Percentiles rank a stretch among this genome's conserved stretches.
phyloP scores from a whole-genome alignment of 495 filamentous ascomycete genomes.

The Acidiella bohemica region DNA sequence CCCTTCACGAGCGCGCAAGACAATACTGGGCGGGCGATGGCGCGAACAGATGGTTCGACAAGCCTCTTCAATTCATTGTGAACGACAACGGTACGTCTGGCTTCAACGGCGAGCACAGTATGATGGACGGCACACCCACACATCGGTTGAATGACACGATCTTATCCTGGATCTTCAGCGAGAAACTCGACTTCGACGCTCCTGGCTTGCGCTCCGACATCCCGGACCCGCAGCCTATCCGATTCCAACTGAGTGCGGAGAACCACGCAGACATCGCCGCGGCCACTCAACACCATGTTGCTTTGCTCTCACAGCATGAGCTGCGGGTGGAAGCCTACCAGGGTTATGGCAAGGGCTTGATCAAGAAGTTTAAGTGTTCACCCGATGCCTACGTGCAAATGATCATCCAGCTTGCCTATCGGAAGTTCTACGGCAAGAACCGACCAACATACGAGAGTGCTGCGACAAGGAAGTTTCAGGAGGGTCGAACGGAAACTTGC shows the following conservation, averaged over 20 bases:
- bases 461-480: constrained; percentile 84
- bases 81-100: constrained; percentile 97
- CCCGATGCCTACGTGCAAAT: constrained; percentile 98
- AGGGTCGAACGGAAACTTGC: constrained; percentile 92
- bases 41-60: constrained; percentile 94
- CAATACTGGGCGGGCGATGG: constrained; percentile 99
- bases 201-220: constrained; percentile 65
- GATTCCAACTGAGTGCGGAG: constrained; percentile 61
- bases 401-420: constrained; percentile 97
- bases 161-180: constrained; percentile 76
- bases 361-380: constrained; percentile 99
- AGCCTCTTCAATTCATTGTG: constrained; percentile 93
- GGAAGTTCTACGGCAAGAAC: constrained; percentile 98
- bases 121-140: constrained; percentile 99
- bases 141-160: constrained; percentile 91
- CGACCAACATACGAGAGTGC: constrained; percentile 97
- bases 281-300: constrained; percentile 60
- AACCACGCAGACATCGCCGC: constrained; percentile 60
- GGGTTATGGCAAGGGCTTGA: constrained; percentile 94
- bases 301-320: constrained; percentile 75
- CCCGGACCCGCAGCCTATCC: constrained; percentile 61
- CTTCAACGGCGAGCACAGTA: constrained; percentile 97
- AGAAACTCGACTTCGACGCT: constrained; percentile 76
- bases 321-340: constrained; percentile 89
- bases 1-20: constrained; percentile 86